Evolutionary conservation across 805 yeast species (phyloP).

Genomic region (Saccharomycopsis selenospora): DNA sequence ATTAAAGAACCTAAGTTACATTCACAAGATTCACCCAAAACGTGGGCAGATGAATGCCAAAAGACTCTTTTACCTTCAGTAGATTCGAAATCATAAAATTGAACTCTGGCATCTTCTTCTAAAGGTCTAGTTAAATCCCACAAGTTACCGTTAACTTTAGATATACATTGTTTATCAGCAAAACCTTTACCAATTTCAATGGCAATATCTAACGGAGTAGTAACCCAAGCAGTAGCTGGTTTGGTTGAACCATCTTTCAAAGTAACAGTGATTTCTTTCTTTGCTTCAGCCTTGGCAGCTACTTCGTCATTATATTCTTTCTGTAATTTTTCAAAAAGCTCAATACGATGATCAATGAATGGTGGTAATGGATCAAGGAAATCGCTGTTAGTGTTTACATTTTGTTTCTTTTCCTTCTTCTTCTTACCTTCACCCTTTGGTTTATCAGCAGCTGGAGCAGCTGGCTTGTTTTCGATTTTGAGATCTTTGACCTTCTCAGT

Average conservation of each 20-base stretch:
- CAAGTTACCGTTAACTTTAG: slow-evolving; percentile 81
- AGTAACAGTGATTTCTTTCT: slow-evolving; percentile 62
- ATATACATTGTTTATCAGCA: slow-evolving; percentile 80
- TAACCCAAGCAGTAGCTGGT: slow-evolving; percentile 80
- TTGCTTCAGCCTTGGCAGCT: slow-evolving; percentile 51
- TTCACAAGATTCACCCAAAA: slow-evolving; percentile 96
- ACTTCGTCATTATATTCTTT: slow-evolving; percentile 66
- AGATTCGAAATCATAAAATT: slow-evolving; percentile 83
- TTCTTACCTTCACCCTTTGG: slow-evolving; percentile 32
- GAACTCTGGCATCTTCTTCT: slow-evolving; percentile 61
- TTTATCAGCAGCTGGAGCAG: slow-evolving; percentile 23
- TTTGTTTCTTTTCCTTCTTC: slow-evolving; percentile 34
- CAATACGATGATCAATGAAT: slow-evolving; percentile 72
- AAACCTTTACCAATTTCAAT: slow-evolving; percentile 77
- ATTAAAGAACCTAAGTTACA: slow-evolving; percentile 93
- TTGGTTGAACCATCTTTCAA: slow-evolving; percentile 79
- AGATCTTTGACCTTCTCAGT: slow-evolving; percentile 42
- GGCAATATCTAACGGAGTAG: slow-evolving; percentile 84
- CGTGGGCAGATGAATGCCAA: slow-evolving; percentile 99
- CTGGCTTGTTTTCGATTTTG: slow-evolving; percentile 29
- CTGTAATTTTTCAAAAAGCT: slow-evolving; percentile 73
- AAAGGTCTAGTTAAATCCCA: slow-evolving; percentile 97
- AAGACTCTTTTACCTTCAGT: slow-evolving; percentile 94
- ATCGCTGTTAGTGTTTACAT: slow-evolving; percentile 33
- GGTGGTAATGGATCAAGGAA: slow-evolving; percentile 73